Evolutionary conservation across 129 eudicot species (phyloP), one percentile per base, ranked within the genome.

Genomic region (Heracleum sosnowskyi): DNA sequence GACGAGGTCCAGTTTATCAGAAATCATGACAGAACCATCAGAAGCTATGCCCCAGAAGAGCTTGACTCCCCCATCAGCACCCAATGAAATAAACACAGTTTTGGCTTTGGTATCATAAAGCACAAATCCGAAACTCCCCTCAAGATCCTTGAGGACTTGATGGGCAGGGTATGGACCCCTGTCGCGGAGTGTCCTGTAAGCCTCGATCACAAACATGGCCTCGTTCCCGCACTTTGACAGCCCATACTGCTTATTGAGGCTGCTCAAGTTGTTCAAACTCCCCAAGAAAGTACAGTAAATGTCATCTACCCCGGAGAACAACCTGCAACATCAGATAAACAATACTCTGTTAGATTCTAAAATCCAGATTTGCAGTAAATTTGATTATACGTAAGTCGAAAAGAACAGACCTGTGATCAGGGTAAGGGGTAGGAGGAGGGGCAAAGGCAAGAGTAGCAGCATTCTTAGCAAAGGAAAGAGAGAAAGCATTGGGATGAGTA

Each of bases 161-260:
- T 93, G 89, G 68, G 91, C 91, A 26, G 97, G 98, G 80, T 85
- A 85, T 0, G 98, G 98, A 76, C 97, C 93, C 15, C 97, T 85
- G 76, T 95, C 99, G 2, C 99, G 86, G 63, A 95, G 96, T 71
- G 99, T 95, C 88, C 89, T 82, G 83, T 95, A 95, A 26, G 99
- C 99, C 74, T 95, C 94, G 41, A 88, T 88, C 83, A 88, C 97
- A 80, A 90, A 88, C 94, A 88, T 88, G 31, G 97, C 89, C 85
- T 92, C 97, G 63, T 92, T 90, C 34, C 82, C 83, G 66, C 80
- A 53, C 82, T 87, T 92, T 69, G 85, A 36, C 6, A 95, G 84
- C 55, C 99, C 96, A 66, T 95, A 95, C 73, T 92, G 97, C 87
- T 86, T 95, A 85, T 87, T 91, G 18, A 91, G 93, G 40, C 86